Percentiles rank a stretch among this genome's conserved stretches.
phyloP scores from a whole-genome alignment of 805 yeast genomes.

The Lachancea sp. region DNA sequence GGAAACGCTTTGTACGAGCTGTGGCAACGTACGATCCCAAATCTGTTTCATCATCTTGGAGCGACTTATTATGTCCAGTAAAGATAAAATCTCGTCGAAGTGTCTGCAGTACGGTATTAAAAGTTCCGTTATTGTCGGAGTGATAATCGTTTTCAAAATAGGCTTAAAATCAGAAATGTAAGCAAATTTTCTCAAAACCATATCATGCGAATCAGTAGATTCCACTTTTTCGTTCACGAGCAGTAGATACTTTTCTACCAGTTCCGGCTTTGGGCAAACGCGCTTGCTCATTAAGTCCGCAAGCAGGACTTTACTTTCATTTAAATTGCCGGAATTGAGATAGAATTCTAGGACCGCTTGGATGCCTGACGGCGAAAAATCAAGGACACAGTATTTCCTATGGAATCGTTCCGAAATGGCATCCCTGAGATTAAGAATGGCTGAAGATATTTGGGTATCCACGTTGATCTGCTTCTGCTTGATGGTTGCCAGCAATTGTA shows the following conservation, averaged over 20 bases:
- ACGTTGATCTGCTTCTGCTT: slow-evolving; percentile 8
- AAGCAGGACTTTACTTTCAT: slow-evolving; percentile 15
- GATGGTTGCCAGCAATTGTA: slow-evolving; percentile 13
- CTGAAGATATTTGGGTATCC: slow-evolving; percentile 3
- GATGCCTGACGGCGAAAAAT: slow-evolving; percentile 13
- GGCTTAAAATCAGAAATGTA: slow-evolving; percentile 20
- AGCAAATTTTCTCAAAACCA: slow-evolving; percentile 14
- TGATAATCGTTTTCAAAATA: slow-evolving; percentile 15
- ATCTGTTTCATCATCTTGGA: slow-evolving; percentile 13
- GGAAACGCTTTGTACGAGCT: slow-evolving; percentile 12
- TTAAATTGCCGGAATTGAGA: slow-evolving; percentile 11
- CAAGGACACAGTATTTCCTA: slow-evolving; percentile 7
- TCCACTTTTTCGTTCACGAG: slow-evolving; percentile 9
- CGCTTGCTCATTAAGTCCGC: slow-evolving; percentile 12
- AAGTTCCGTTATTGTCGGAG: slow-evolving; percentile 12
- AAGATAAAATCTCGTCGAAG: slow-evolving; percentile 16
- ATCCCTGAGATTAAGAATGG: slow-evolving; percentile 10
- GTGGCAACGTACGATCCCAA: slow-evolving; percentile 10
- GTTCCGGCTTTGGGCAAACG: slow-evolving; percentile 12
- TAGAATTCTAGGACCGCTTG: slow-evolving; percentile 15
- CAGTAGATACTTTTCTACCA: slow-evolving; percentile 15
- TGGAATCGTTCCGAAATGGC: slow-evolving; percentile 15
- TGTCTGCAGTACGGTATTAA: slow-evolving; percentile 23
- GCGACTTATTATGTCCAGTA: slow-evolving; percentile 14
- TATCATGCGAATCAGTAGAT: slow-evolving; percentile 4